These are phyloP conservation scores for Leccinum angustisporum DNA, from an alignment of 1,284 basidiomycete species.

Conservation along the genomic window DNA sequence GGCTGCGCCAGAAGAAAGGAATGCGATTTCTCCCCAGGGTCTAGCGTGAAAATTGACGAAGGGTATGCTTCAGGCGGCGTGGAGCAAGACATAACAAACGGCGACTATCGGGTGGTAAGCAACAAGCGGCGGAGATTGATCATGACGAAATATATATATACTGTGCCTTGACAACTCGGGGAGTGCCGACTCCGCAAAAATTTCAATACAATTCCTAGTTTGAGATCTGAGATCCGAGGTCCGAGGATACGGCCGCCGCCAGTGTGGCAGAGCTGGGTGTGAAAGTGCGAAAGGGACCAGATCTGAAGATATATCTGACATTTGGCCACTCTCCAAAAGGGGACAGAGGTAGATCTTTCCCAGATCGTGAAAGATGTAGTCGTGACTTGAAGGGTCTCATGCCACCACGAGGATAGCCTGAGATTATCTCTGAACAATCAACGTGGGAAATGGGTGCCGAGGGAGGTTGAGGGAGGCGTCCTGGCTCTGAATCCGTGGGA, in stretches of 20 bases:
- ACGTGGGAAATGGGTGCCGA: no score
- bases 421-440: no score
- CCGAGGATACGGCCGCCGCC: not conserved
- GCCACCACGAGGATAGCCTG: no score
- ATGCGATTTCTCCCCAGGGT: not conserved
- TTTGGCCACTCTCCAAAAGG: not conserved
- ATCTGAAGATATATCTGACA: not conserved
- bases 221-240: not conserved
- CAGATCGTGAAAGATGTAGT: no score
- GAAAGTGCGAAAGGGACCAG: not conserved
- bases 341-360: no score
- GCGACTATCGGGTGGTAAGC: not conserved
- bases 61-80: not conserved
- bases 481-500: no score
- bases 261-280: not conserved
- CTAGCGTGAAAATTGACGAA: not conserved
- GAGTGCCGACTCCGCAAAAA: not conserved
- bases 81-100: not conserved
- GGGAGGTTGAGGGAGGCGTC: no score
- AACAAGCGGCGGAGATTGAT: not conserved
- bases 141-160: not conserved
- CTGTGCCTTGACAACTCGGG: not conserved
- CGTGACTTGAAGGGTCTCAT: no score
- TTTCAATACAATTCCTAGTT: not conserved
- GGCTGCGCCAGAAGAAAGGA: not conserved